Conservation (phyloP, 352 stramenopile species). For the Globisporangium yorkense region DNA sequence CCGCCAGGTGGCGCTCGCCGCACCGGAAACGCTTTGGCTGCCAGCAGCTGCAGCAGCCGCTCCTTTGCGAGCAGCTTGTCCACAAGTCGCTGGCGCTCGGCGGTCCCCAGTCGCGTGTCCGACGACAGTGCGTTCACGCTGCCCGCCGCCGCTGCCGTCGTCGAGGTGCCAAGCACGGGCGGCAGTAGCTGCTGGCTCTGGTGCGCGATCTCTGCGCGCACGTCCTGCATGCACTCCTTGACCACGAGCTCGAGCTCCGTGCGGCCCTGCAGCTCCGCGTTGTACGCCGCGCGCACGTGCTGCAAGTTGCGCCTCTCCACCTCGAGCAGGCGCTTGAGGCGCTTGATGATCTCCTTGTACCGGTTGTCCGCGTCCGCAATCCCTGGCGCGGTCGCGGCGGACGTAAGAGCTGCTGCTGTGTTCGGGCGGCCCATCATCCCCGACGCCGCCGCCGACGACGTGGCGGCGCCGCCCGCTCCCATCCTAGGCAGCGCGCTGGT, state of each 20-base stretch:
- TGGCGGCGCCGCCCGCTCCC: background rate
- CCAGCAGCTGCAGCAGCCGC: constrained; percentile 69
- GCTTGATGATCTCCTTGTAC: constrained; percentile 93
- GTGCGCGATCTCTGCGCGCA: constrained; percentile 49
- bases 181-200: constrained; percentile 22
- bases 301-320: constrained; percentile 73
- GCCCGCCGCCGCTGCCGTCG: constrained; percentile 3
- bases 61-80: constrained; percentile 83
- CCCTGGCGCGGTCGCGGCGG: background rate
- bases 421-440: constrained; percentile 16
- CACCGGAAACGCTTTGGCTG: constrained; percentile 65
- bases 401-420: constrained; percentile 13
- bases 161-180: constrained; percentile 3
- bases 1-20: constrained; percentile 12
- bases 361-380: constrained; percentile 50
- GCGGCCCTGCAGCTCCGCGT: constrained; percentile 63
- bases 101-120: constrained; percentile 15
- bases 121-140: constrained; percentile 5
- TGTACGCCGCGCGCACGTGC: constrained; percentile 70
- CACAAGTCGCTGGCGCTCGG: constrained; percentile 62
- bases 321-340: constrained; percentile 86
- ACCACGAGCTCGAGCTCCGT: constrained; percentile 81
- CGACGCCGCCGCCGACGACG: constrained; percentile 2
- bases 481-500: constrained; percentile 37
- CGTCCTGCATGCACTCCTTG: constrained; percentile 79